phyloP scores from a whole-genome alignment of 2,329 filamentous ascomycete genomes.

The Colletotrichum sojae region DNA sequence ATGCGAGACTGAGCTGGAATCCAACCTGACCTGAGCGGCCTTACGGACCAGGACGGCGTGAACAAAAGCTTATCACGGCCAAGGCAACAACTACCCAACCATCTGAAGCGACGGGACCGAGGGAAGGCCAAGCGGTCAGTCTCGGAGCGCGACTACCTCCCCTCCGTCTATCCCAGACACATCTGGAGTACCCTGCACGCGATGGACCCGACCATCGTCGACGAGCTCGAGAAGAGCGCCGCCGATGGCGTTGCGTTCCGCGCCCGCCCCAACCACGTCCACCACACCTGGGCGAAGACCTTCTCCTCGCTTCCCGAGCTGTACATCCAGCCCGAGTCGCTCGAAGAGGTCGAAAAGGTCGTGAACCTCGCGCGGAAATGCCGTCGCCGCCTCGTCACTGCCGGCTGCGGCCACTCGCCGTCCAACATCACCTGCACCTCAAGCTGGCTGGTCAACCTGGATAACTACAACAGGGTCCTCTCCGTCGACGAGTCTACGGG shows the following conservation, averaged over 20 bases:
- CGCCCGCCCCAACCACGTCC: slow-evolving; percentile 78
- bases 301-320: slow-evolving; percentile 92
- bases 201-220: slow-evolving; percentile 55
- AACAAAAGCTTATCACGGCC: background rate
- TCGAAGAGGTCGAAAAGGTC: slow-evolving; percentile 86
- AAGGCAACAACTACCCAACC: background rate
- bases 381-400: slow-evolving; percentile 84
- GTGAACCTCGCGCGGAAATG: slow-evolving; percentile 85
- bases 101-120: background rate
- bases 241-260: slow-evolving; percentile 77
- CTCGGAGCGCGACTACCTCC: no score
- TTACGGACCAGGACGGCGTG: background rate
- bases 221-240: slow-evolving; percentile 49
- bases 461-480: slow-evolving; percentile 82
- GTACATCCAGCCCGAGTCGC: slow-evolving; percentile 86
- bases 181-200: slow-evolving; percentile 5
- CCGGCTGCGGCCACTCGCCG: slow-evolving; percentile 94
- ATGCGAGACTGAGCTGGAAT: background rate
- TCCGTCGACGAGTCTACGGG: slow-evolving; percentile 76
- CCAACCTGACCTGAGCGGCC: background rate
- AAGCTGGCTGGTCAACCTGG: slow-evolving; percentile 94
- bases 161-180: background rate
- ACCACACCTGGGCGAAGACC: slow-evolving; percentile 95
- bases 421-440: slow-evolving; percentile 93
- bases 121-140: background rate